Evolutionary conservation across 371 early-diverging fungal genomes (phyloP), one percentile per base, ranked within the genome.

Genomic region (Lichtheimia ramosa): DNA sequence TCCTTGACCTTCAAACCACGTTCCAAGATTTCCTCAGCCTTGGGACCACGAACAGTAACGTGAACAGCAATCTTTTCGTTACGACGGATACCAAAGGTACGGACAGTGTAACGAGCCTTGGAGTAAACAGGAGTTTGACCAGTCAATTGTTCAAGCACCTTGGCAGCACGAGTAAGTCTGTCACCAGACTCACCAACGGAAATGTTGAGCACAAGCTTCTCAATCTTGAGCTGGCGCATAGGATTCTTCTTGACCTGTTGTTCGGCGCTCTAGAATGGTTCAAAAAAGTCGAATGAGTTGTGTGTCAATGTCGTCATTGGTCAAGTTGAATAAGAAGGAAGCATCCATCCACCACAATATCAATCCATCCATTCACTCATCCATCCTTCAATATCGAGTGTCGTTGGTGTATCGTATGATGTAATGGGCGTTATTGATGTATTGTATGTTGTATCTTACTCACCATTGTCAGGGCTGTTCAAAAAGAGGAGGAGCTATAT

Each of bases 51-150:
- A 69, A 99, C 96, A 65, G 99, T 99, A 71, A 95, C 96, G 91
- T 99, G 97, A 61, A 96, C 94, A 58, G 99, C 87, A 68, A 99
- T 99, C 92, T 99, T 99, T 87, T 99, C 99, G 93, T 99, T 99
- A 92, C 99, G 93, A 83, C 99, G 94, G 82, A 99, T 99, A 81
- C 98, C 96, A 88, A 99, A 99, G 73, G 97, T 91, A 85, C 99
- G 93, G 83, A 99, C 97, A 50, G 99, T 99, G 86, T 98, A 96
- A 75, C 98, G 94, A 60, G 99, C 97, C 92, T 99, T 99, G 80
- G 98, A 96, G 89, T 94, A 95, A 71, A 98, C 96, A 65, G 99
- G 99, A 65, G 94, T 91, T 87, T 99, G 99, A 66, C 99, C 99
- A 69, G 99, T 98, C 70, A 99, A 88, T 86, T 99, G 99, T 88